Evolutionary conservation across 371 early-diverging fungal genomes (phyloP).

Genomic region (Actinomortierella ambigua): DNA sequence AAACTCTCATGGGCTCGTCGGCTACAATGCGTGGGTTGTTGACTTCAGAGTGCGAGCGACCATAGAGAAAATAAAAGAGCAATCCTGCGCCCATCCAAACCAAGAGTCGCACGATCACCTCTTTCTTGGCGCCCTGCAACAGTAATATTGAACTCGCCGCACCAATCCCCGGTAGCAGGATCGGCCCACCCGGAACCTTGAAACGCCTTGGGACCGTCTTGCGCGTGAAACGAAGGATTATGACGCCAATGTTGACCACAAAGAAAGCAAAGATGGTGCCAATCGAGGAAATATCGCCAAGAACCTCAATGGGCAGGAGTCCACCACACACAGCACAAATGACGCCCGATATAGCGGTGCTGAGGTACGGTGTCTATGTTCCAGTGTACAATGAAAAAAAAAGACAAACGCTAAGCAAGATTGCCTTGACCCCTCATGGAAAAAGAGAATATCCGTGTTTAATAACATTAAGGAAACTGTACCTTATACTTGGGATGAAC

Average conservation of each 20-base stretch:
- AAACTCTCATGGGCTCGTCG: slow-evolving; percentile 31
- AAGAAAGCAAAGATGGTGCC: slow-evolving; percentile 89
- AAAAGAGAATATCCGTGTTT: slow-evolving; percentile 23
- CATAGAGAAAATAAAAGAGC: slow-evolving; percentile 31
- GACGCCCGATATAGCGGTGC: slow-evolving; percentile 71
- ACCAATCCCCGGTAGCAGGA: slow-evolving; percentile 34
- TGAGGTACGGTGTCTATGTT: slow-evolving; percentile 75
- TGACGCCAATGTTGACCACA: slow-evolving; percentile 78
- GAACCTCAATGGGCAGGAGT: slow-evolving; percentile 79
- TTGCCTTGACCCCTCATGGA: too few relatives aligned
- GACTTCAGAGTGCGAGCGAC: slow-evolving; percentile 37
- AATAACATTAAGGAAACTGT: not conserved
- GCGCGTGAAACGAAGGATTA: slow-evolving; percentile 75
- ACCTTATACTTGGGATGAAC: slow-evolving; percentile 58
- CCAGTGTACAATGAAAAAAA: slow-evolving; percentile 51
- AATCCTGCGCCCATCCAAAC: slow-evolving; percentile 41
- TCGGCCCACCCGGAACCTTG: slow-evolving; percentile 70
- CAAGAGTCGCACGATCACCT: slow-evolving; percentile 32
- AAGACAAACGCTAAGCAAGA: slow-evolving; percentile 53
- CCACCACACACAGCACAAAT: slow-evolving; percentile 75
- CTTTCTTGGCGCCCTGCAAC: slow-evolving; percentile 29
- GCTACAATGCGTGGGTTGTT: slow-evolving; percentile 26
- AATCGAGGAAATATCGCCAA: slow-evolving; percentile 85
- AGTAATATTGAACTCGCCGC: slow-evolving; percentile 31
- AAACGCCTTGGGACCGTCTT: slow-evolving; percentile 81